These are phyloP conservation scores for Silene uniflora DNA, from an alignment of 148 eudicot genomes.

Conservation along the genomic window DNA sequence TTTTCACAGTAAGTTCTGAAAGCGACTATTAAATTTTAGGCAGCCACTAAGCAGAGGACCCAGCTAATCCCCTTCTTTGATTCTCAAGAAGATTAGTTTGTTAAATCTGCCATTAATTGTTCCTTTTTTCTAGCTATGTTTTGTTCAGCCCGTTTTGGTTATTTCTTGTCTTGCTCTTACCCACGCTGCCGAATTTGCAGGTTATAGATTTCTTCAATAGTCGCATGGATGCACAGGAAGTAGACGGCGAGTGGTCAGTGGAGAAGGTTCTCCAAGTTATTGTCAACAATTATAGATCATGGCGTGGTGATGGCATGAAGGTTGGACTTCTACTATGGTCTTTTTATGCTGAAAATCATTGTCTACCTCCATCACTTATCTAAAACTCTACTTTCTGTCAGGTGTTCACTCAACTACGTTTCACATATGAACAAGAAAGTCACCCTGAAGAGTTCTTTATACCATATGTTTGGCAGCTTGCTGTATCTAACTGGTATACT, in stretches of 20 bases:
- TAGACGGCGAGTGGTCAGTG: slow-evolving; percentile 90
- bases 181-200: slow-evolving; percentile 29
- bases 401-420: slow-evolving; percentile 83
- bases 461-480: slow-evolving; percentile 95
- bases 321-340: slow-evolving; percentile 29
- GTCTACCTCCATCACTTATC: background rate
- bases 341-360: background rate
- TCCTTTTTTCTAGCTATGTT: background rate
- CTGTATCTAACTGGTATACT: slow-evolving; percentile 60
- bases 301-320: slow-evolving; percentile 98
- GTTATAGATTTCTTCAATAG: slow-evolving; percentile 87
- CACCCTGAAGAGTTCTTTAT: slow-evolving; percentile 95
- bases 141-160: background rate
- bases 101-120: background rate
- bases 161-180: background rate
- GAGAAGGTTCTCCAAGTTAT: slow-evolving; percentile 89
- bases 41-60: background rate
- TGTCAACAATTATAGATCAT: slow-evolving; percentile 65
- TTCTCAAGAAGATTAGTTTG: background rate
- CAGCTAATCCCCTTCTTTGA: background rate
- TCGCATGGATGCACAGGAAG: slow-evolving; percentile 81
- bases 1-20: slow-evolving; percentile 64
- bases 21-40: background rate
- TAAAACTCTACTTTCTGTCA: slow-evolving; percentile 21
- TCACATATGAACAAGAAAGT: slow-evolving; percentile 98